Evolutionary conservation across 192 early-diverging fungal species (phyloP), one percentile per base, ranked within the genome.

Genomic region (Coemansia sp.): DNA sequence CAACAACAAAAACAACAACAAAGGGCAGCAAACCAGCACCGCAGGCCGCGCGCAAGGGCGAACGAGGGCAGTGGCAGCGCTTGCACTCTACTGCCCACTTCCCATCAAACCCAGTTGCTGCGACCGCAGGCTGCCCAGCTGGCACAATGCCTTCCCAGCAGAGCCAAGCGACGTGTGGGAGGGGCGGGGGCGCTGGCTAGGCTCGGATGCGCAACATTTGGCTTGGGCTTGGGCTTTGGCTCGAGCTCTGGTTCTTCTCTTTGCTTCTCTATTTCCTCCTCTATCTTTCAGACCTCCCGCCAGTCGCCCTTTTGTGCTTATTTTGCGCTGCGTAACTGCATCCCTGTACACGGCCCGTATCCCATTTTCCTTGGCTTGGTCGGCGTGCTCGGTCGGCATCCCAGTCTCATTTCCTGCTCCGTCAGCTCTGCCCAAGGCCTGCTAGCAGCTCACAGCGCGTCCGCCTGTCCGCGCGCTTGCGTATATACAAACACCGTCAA

Each of bases 1-100:
- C 23, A 57, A 42, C 55, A 57, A 57, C 23, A 57, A 42, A 30
- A 57, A 57, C 23, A 57, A 42, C 55, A 57, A 57, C 3, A 57
- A 35, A n/a, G n/a, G n/a, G n/a, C 13, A n/a, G 19, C 14, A 16
- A 55, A 25, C 19, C 8, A 32, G 28, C 36, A 39, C 5, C 39
- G 11, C 11, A 2, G 11, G 39, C 39, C 2, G 39, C 13, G 39
- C 39, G 3, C 39, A 16, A 39, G 55, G 20, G 29, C 34, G 4
- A 19, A 57, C 16, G 3, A 57, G 55, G 55, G 48, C 36, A 49
- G 47, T 39, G 60, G 23, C 22, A 50, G 47, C 60, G 25, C 27
- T 30, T 19, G 35, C 58, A 50, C 34, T 46, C 36, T 52, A 52
- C 50, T 52, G 50, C 50, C 24, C 25, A n/a, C 25, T 52, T 52